Base-by-base conservation (phyloP, 2,329 filamentous ascomycete species). In the Colletotrichum simmondsii region DNA sequence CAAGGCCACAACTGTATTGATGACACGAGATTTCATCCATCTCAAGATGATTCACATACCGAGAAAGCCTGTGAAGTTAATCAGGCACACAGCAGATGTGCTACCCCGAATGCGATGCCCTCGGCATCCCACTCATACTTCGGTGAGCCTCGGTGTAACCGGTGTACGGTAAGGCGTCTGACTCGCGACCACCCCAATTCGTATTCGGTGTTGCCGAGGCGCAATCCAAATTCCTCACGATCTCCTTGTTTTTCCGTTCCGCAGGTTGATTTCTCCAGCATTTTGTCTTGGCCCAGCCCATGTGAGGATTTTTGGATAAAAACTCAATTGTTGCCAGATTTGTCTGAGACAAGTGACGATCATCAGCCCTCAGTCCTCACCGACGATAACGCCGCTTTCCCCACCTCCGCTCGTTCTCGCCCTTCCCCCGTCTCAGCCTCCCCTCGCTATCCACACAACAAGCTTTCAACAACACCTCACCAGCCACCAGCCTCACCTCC, bases 171-270 rank as follows among this genome's bases (percentile, higher is more conserved):
- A 49, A 11, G 12, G 53, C 24, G 35, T 28, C 71, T 72, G 71
- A 72, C 71, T 70, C 70, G 70, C 54, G 14, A 70, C 24, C 35
- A 32, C n/a, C 65, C 60, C 22, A 42, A 65, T 61, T 24, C 46
- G 66, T 65, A 22, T 56, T 52, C 30, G 54, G 37, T 32, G 8
- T 26, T 54, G 60, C 49, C 19, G 19, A 12, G 16, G 56, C 22
- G 22, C 2, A 26, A 22, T 56, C 8, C 7, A 1, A 32, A 11
- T 35, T 22, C 28, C 54, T 32, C 49, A 26, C 46, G 28, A 71
- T 65, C 16, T 1, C 60, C 24, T 70, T 14, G 71, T 72, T 72
- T 71, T 72, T 72, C 71, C 71, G 71, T 71, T 71, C 71, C 71
- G 71, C 71, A 35, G 66, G 56, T 2, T 42, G 30, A 11, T 60